Percentiles rank a stretch among this genome's conserved stretches.
Conservation (phyloP, 305 asterid genomes). For the Fraxinus platypoda region DNA sequence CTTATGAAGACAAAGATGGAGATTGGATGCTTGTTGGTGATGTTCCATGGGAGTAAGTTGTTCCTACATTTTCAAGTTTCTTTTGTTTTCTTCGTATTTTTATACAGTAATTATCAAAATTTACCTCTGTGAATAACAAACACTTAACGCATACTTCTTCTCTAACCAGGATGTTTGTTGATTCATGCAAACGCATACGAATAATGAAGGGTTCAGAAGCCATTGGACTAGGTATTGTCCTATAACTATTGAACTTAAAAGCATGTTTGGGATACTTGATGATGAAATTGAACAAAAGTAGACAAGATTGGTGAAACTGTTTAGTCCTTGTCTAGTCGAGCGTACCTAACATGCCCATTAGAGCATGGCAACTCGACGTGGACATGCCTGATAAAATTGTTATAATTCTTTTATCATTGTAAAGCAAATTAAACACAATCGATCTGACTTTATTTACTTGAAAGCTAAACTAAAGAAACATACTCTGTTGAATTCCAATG, state of each 20-base stretch:
- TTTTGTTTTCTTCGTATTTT: not conserved
- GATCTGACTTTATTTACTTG: not conserved
- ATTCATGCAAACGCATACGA: conserved; percentile 31
- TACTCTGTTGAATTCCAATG: not conserved
- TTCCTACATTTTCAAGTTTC: not conserved
- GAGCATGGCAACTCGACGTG: not conserved
- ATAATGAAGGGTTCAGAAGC: conserved; percentile 42
- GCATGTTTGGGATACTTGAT: not conserved
- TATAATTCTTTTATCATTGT: not conserved
- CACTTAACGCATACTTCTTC: not conserved
- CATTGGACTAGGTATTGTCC: conserved; percentile 31
- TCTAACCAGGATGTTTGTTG: conserved; percentile 35
- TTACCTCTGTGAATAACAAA: not conserved
- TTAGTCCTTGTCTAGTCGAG: not conserved
- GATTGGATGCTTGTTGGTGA: conserved; percentile 36
- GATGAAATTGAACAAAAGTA: not conserved
- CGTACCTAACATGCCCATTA: not conserved
- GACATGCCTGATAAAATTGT: not conserved
- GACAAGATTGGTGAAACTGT: not conserved
- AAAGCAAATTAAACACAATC: not conserved
- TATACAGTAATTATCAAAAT: not conserved
- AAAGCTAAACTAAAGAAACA: not conserved
- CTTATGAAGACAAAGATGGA: conserved; percentile 35
- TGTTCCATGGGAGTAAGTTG: conserved; percentile 15
- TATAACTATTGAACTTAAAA: not conserved